phyloP scores from a whole-genome alignment of 768 basidiomycete species.

The Leccinum incarnatum region DNA sequence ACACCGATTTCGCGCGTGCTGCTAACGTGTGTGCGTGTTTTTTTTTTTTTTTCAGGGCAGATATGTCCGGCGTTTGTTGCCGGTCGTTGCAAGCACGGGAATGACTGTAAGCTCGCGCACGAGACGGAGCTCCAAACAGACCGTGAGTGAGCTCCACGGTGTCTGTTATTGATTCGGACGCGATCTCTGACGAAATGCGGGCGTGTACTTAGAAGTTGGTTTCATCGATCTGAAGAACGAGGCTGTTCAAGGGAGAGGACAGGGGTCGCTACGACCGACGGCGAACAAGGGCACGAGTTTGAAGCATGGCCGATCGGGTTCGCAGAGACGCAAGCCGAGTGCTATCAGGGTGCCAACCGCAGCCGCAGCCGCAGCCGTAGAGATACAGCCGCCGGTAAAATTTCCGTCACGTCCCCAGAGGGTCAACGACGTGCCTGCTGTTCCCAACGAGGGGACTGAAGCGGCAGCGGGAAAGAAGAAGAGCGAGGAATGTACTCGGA shows the following conservation, averaged over 20 bases:
- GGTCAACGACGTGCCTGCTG: neutral
- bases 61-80: constrained; percentile 24
- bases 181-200: neutral
- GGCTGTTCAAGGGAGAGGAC: neutral
- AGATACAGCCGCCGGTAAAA: neutral
- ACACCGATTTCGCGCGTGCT: neutral
- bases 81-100: constrained; percentile 26
- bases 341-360: neutral
- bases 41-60: constrained; percentile 17
- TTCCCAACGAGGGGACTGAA: neutral
- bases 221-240: constrained; percentile 16
- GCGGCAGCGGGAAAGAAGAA: neutral
- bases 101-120: constrained; percentile 32
- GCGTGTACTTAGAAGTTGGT: constrained; percentile 9
- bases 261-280: neutral
- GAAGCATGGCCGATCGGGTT: constrained; percentile 10
- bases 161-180: neutral
- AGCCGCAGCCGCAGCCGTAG: neutral
- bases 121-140: constrained; percentile 27
- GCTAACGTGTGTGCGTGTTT: neutral
- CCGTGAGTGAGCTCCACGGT: constrained; percentile 20
- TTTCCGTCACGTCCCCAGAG: constrained; percentile 1
- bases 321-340: constrained; percentile 8
- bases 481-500: neutral
- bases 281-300: neutral